phyloP scores from a whole-genome alignment of 352 stramenopile genomes.

The Phytophthora crassamura region DNA sequence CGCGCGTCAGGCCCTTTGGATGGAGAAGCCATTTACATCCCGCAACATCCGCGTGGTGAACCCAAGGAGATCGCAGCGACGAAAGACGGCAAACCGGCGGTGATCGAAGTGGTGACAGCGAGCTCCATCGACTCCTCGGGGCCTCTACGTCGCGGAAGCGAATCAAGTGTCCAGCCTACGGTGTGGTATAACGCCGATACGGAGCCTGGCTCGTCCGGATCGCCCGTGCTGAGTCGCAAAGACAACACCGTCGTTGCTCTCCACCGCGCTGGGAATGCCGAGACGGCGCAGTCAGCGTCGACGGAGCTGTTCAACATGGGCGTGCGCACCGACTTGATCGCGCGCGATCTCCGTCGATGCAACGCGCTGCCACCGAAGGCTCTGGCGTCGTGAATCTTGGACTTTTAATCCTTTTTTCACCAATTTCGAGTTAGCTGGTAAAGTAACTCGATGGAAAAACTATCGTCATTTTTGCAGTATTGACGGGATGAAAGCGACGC shows the following conservation, averaged over 20 bases:
- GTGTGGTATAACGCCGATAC: constrained; percentile 80
- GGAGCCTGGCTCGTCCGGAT: constrained; percentile 68
- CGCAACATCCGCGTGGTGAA: constrained; percentile 68
- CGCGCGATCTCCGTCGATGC: constrained; percentile 32
- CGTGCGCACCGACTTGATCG: constrained; percentile 35
- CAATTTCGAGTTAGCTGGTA: background rate
- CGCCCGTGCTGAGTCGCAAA: constrained; percentile 58
- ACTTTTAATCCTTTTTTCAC: too few species aligned
- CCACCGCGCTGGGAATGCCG: constrained; percentile 56
- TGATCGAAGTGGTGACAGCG: constrained; percentile 39
- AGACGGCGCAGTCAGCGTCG: constrained; percentile 48
- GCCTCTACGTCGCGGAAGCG: constrained; percentile 17
- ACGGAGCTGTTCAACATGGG: constrained; percentile 15
- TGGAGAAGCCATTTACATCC: constrained; percentile 68
- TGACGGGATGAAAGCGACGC: constrained; percentile 48
- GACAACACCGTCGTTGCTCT: constrained; percentile 76
- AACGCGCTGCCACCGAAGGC: constrained; percentile 31
- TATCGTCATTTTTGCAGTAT: constrained; percentile 36
- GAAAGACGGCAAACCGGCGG: constrained; percentile 50
- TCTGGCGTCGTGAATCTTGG: constrained; percentile 20
- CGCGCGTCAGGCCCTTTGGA: constrained; percentile 49
- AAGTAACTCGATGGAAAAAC: background rate
- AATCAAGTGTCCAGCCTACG: constrained; percentile 35
- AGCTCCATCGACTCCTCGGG: constrained; percentile 5
- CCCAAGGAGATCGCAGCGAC: constrained; percentile 61